Base-by-base conservation (phyloP, 805 yeast species). In the Candida nemodendra region DNA sequence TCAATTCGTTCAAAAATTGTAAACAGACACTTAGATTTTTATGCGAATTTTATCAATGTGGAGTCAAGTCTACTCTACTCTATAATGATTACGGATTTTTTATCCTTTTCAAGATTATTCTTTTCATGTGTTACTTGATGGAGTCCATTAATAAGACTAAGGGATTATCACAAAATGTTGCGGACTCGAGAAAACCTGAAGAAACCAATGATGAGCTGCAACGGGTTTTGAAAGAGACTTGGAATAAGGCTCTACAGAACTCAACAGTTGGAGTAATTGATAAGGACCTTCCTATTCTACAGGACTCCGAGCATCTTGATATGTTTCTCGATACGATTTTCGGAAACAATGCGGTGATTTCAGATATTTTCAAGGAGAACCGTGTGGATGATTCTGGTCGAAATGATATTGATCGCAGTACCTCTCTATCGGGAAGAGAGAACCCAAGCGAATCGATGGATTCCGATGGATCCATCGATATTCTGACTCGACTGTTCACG, bases 11-110 rank as follows among this genome's bases (percentile, higher is more conserved):
- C 17, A 9, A 23, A 18, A 18, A 38, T n/a, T 31, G 53, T 2
- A 46, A 46, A 18, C 43, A 40, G 26, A 17, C 49, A 22, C 18
- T 44, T 11, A 42, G 44, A 18, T 44, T 31, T 19, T 30, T 53
- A 3, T 26, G 47, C 14, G 47, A 45, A 13, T 38, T 42, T 18
- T 49, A 53, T 32, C 36, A 32, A 4, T 14, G 31, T 2, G 25
- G 47, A 15, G 32, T 38, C 2, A 29, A 37, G 2, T 30, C 38
- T 11, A 36, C 39, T 4, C 30, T 35, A 3, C 8, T 45, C 6
- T 9, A 32, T 1, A 18, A 33, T 4, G 46, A 43, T 30, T 54
- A 53, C 33, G 51, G 41, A 4, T 46, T 56, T 19, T 44, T 44
- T 23, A 19, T 43, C 6, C 19, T 32, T 24, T 45, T 44, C 23